A percentile compares a stretch with the other conserved stretches of the same genome.
phyloP scores from a whole-genome alignment of 176 grass and related monocot genomes.

The Bolboschoenus planiculmis region DNA sequence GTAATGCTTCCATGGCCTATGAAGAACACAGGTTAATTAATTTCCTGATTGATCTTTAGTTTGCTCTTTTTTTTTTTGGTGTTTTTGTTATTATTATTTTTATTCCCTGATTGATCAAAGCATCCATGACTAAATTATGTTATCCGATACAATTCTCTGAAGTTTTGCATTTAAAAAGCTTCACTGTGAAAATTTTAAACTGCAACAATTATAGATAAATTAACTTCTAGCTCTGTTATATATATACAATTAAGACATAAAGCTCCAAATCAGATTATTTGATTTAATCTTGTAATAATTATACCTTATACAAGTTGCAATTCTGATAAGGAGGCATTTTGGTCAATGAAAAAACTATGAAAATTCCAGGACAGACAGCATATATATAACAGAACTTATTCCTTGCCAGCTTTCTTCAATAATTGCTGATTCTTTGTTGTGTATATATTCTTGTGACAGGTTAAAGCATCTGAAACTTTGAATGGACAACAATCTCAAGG shows the following conservation, averaged over 20 bases:
- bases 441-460: constrained; percentile 23
- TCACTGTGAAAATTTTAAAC: neutral
- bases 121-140: too few species aligned
- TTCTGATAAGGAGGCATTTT: neutral
- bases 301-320: neutral
- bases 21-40: constrained; percentile 44
- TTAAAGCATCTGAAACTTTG: constrained; percentile 54
- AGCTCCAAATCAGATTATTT: neutral
- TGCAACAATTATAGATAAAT: neutral
- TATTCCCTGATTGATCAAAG: too few species aligned
- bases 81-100: too few species aligned
- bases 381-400: neutral
- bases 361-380: neutral
- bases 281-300: neutral
- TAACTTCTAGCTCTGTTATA: neutral
- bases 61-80: too few species aligned
- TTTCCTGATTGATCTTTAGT: neutral
- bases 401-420: neutral
- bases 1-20: constrained; percentile 24
- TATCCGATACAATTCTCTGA: neutral
- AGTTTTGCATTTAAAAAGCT: neutral
- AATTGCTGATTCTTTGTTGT: neutral
- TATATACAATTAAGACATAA: neutral
- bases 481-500: neutral
- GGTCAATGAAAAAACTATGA: neutral